Base-by-base conservation (phyloP, 805 yeast genomes). In the Candida cerambycidarum region DNA sequence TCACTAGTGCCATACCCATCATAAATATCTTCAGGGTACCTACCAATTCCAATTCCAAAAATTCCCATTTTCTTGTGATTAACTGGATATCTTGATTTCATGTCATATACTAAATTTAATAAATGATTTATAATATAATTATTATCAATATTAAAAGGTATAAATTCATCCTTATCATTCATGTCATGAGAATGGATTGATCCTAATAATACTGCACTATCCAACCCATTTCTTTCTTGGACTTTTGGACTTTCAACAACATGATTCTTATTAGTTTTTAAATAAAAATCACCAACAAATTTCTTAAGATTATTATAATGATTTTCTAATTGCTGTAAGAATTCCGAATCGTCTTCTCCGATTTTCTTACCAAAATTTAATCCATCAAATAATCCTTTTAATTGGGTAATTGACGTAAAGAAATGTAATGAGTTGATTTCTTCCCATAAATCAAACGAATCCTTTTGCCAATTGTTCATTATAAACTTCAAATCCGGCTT, bases 371-470 rank as follows among this genome's bases (percentile, higher is more conserved):
- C 69, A 30, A 75, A 48, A 19, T 50, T 39, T 11, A 79, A 57
- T 0, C 89, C 95, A 45, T 77, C 64, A 13, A 43, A 42, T 15
- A 90, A 53, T 0, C 95, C 85, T 47, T 82, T 77, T 47, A 85
- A 68, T 61, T 89, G 96, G 3, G 82, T 79, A 53, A 86, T 61
- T 11, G 84, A 69, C 1, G 96, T 90, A 63, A 88, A 92, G 48
- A 89, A 82, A 61, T 90, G 97, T 38, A 69, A 55, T 0, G 90
- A 80, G 45, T 79, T 58, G 38, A 85, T 70, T 62, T 90, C 98
- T 65, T 90, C 98, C 98, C 98, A 90, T 32, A 90, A 69, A 64
- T 90, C 97, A 65, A 86, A 92, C n/a, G 88, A 83, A 4, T 64
- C 61, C 9, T 63, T 58, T 10, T 64, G 54, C 97, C 97, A 92